Evolutionary conservation across 108 stramenopile species (phyloP), one percentile per base, ranked within the genome.

Genomic region (Seminavis robusta): DNA sequence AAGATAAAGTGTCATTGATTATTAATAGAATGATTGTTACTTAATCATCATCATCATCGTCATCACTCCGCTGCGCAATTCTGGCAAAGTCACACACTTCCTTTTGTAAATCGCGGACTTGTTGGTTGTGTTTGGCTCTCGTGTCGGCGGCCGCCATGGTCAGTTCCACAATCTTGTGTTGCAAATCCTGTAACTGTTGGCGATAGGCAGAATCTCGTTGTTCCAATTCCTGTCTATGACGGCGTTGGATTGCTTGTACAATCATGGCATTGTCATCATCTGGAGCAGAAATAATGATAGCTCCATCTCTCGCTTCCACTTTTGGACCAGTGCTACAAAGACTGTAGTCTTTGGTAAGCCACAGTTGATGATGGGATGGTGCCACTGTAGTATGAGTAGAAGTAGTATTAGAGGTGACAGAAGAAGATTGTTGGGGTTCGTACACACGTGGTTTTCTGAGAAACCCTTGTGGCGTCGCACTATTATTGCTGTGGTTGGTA

Each of bases 271-370:
- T 11, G 5, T 39, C 38, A 16, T 54, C 53, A 17, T 69, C 54
- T 39, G 34, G 16, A 27, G 44, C 30, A 29, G 20, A 10, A 9
- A 41, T 52, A 5, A 2, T 54, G 4, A 51, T 47, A 45, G 29
- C 37, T 26, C 32, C 42, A 30, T 54, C 47, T 36, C n/a, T 16
- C 33, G 26, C 15, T 33, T 58, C 49, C 29, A 39, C 59, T 9
- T 47, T 31, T 17, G 33, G 57, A 59, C 34, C 55, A 30, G 43
- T 54, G 13, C 38, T 57, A 28, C 54, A 49, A n/a, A 78, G 38
- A 7, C 33, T 54, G 55, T 72, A 78, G n/a, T 40, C 40, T 30
- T 63, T 65, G 10, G 52, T 47, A 25, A 54, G 30, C 77, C 77
- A 78, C 51, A 78, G 32, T 33, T 61, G 70, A 52, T 72, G 70